phyloP scores from a whole-genome alignment of 805 yeast species.

The Brettanomyces custersianus region DNA sequence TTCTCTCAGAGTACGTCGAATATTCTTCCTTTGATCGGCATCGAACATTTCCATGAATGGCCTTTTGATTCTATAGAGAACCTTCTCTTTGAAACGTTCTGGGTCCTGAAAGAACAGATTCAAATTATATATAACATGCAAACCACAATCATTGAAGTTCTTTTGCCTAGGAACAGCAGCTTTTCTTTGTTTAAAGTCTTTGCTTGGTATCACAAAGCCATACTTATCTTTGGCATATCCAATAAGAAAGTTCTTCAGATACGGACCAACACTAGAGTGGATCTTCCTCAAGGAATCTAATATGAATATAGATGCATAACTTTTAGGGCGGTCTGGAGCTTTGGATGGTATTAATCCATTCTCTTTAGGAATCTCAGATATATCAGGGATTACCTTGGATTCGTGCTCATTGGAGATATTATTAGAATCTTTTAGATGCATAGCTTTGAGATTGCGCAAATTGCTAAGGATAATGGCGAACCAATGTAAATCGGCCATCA shows the following conservation, averaged over 20 bases:
- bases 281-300: slow-evolving; percentile 69
- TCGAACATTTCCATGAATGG: slow-evolving; percentile 16
- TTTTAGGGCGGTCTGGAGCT: background rate
- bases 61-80: slow-evolving; percentile 12
- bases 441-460: background rate
- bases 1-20: slow-evolving; percentile 18
- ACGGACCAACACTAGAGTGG: slow-evolving; percentile 41
- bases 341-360: background rate
- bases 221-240: slow-evolving; percentile 65
- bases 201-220: slow-evolving; percentile 34
- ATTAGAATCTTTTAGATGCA: background rate
- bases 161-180: slow-evolving; percentile 68
- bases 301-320: slow-evolving; percentile 47
- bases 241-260: slow-evolving; percentile 50
- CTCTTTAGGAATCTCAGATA: slow-evolving; percentile 1
- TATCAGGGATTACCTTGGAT: background rate
- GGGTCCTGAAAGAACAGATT: slow-evolving; percentile 47
- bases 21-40: slow-evolving; percentile 16
- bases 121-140: slow-evolving; percentile 75
- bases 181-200: slow-evolving; percentile 29
- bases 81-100: slow-evolving; percentile 26
- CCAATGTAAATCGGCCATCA: slow-evolving; percentile 83
- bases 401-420: background rate
- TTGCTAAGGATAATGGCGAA: slow-evolving; percentile 55
- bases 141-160: slow-evolving; percentile 91